These are phyloP conservation scores for Microcos paniculata DNA, from an alignment of 345 rosid genomes.

Conservation along the genomic window DNA sequence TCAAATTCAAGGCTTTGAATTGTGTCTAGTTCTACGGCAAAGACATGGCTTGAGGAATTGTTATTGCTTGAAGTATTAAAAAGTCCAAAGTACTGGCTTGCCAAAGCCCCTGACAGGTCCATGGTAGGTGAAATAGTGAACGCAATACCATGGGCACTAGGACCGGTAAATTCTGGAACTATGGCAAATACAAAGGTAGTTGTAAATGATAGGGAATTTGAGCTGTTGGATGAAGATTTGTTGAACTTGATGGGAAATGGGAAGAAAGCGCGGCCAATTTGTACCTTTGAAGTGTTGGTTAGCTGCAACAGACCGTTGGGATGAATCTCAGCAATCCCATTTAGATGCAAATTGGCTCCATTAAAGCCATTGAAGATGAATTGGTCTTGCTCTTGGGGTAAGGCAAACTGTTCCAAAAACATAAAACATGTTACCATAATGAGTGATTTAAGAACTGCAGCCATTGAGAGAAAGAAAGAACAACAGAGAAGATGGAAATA, in stretches of 20 bases:
- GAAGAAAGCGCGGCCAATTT: conserved; percentile 46
- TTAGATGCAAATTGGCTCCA: conserved; percentile 30
- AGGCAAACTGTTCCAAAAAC: conserved; percentile 11
- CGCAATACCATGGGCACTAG: conserved; percentile 38
- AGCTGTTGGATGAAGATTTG: neutral
- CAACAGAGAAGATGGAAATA: neutral
- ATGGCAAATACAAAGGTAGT: conserved; percentile 45
- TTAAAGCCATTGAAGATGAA: conserved; percentile 49
- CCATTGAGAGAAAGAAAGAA: neutral
- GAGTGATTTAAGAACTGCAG: neutral
- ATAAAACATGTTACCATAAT: conserved; percentile 17
- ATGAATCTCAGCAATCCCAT: conserved; percentile 38
- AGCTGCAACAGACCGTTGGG: conserved; percentile 55
- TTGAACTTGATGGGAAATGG: conserved; percentile 32
- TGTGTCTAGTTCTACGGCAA: conserved; percentile 59
- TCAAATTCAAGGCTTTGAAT: conserved; percentile 37
- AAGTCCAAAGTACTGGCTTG: conserved; percentile 41
- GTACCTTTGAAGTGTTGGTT: conserved; percentile 41
- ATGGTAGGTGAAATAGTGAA: conserved; percentile 35
- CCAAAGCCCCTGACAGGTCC: conserved; percentile 14
- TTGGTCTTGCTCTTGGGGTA: conserved; percentile 25
- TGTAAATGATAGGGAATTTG: conserved; percentile 27
- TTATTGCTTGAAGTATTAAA: conserved; percentile 42
- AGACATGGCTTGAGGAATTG: conserved; percentile 37
- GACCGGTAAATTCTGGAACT: conserved; percentile 1